phyloP scores from a whole-genome alignment of 1,284 basidiomycete genomes.

The Anthracocystis walkeri region DNA sequence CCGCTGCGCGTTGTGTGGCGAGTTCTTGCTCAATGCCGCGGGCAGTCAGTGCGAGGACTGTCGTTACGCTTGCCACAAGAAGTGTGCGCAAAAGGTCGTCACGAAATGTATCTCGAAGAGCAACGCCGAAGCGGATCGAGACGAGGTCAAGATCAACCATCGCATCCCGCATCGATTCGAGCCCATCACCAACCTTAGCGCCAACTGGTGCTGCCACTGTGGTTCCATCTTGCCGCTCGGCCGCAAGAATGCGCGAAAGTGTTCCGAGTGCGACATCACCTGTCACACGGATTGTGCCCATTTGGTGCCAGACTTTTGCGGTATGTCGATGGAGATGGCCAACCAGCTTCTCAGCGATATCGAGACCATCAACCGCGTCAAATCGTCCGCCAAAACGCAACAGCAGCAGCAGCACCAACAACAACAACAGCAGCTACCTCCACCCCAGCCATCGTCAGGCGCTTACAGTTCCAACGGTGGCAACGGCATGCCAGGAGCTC shows the following conservation, averaged over 20 bases:
- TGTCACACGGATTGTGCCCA: conserved; percentile 98
- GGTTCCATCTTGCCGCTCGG: conserved; percentile 94
- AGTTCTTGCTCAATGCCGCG: conserved; percentile 94
- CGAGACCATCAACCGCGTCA: conserved; percentile 75
- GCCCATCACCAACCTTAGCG: conserved; percentile 94
- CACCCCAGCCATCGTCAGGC: neutral
- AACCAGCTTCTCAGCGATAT: conserved; percentile 91
- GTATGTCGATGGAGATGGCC: conserved; percentile 99
- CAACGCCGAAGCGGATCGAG: conserved; percentile 86
- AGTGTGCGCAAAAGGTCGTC: conserved; percentile 96
- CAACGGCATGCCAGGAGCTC: conserved; percentile 26
- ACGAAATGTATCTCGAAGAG: conserved; percentile 99
- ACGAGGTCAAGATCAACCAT: conserved; percentile 99
- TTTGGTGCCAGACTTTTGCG: conserved; percentile 98
- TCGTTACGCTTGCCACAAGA: conserved; percentile 98
- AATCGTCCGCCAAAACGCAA: conserved; percentile 53
- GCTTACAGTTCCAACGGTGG: conserved; percentile 24
- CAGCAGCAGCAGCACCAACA: conserved; percentile 25
- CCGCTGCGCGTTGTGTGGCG: conserved; percentile 96
- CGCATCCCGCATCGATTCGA: conserved; percentile 99
- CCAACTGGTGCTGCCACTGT: conserved; percentile 99
- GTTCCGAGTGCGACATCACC: conserved; percentile 94
- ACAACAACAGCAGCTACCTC: conserved; percentile 16
- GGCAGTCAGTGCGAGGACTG: conserved; percentile 99
- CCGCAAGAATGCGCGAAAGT: conserved; percentile 94